Evolutionary conservation across 495 filamentous ascomycete genomes (phyloP), one percentile per base, ranked within the genome.

Genomic region (Penicillium silybi): DNA sequence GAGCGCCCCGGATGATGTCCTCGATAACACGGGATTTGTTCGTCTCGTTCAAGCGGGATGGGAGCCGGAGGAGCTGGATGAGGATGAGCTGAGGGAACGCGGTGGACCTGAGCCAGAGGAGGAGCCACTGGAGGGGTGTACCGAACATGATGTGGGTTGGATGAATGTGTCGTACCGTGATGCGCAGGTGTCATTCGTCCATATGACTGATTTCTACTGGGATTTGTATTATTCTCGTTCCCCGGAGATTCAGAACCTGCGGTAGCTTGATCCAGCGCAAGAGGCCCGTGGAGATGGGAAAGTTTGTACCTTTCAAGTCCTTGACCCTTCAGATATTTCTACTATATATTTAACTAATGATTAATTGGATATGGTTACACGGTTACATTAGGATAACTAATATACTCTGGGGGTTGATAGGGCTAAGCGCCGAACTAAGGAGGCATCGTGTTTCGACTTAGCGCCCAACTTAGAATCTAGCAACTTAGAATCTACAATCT

Each of bases 111-210:
- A 29, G 1, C 17, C 16, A 32, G 38, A 40, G 11, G 16, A 49
- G 42, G 61, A 66, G 52, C 61, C 66, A 7, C 52, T 67, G 27
- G 49, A 65, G 37, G 63, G 61, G 23, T 60, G 50, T 54, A 63
- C 58, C 11, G 34, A 53, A 48, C 32, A 51, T 10, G 57, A 69
- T 52, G 66, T 69, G 17, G 61, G 66, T 13, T 67, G 61, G 61
- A 67, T 69, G 58, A 61, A 56, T 19, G 48, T 63, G 9, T 19
- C 32, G 6, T 64, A 41, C 35, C 26, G 37, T 34, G 10, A n/a
- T 16, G 50, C 32, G 17, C 41, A 50, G 46, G 6, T 39, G 13
- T 10, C 15, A 39, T 39, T 39, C 35, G 4, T 16, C n/a, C 1
- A 6, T 16, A n/a, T 39, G 15, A 18, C 15, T 18, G 35, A 39